Evolutionary conservation across 176 grass and related monocot genomes (phyloP).

Genomic region (Juncus inflexus): DNA sequence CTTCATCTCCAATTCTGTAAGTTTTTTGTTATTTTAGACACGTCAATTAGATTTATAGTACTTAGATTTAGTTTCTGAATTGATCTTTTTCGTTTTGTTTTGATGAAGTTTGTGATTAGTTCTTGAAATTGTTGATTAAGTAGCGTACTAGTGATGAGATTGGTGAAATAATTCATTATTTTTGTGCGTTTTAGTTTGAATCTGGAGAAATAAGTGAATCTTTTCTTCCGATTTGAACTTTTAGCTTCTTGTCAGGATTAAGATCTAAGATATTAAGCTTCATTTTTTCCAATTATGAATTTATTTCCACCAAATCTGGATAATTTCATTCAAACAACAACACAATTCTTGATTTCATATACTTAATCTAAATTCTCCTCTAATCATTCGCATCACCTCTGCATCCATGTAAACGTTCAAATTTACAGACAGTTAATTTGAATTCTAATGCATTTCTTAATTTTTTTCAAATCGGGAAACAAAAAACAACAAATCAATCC

Average conservation of each 20-base stretch:
- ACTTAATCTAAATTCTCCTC: background rate
- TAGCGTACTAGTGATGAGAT: background rate
- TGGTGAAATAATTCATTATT: background rate
- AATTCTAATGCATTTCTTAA: background rate
- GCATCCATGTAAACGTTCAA: background rate
- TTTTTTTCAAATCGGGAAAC: constrained; percentile 13
- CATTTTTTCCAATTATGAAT: background rate
- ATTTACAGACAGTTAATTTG: background rate
- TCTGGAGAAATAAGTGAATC: background rate
- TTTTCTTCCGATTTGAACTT: background rate
- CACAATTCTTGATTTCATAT: background rate
- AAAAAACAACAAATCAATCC: constrained; percentile 2
- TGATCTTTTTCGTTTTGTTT: background rate
- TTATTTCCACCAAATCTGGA: background rate
- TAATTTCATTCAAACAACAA: background rate
- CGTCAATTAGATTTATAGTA: background rate
- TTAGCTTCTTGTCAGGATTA: background rate
- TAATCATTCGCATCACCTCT: background rate
- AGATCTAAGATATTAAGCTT: constrained; percentile 6
- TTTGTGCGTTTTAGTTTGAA: background rate
- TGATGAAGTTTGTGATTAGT: constrained; percentile 2
- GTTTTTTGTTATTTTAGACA: background rate
- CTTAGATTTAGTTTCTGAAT: background rate
- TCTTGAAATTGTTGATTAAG: background rate
- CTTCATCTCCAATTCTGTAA: constrained; percentile 6